Evolutionary conservation across 371 early-diverging fungal genomes (phyloP), one percentile per base, ranked within the genome.

Genomic region (Mortierella sp.): DNA sequence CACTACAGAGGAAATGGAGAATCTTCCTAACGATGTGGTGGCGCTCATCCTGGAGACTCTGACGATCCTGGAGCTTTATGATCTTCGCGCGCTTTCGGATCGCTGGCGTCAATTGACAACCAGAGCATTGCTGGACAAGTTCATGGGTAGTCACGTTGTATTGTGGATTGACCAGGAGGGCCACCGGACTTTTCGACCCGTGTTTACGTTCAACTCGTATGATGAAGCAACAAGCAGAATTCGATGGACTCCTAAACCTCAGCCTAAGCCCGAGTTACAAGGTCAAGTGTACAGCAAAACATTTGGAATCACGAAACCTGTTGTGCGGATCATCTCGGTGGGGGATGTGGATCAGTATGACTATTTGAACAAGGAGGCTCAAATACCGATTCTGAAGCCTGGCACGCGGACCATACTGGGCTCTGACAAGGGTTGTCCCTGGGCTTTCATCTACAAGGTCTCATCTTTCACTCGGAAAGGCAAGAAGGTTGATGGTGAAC

Each of bases 211-310:
- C 59, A 68, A 74, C 21, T 74, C 74, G n/a, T 74, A 67, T 60
- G 74, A 74, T 16, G 74, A 74, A 60, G 74, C 74, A 19, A 74
- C 74, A 5, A 74, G 67, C 60, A 54, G 74, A 21, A 74, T 74
- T 40, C 67, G 74, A 1, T 74, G 74, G 74, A 12, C 60, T 22
- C 67, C 60, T 27, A 62, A 63, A 52, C 68, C 74, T 0, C 39
- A 48, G 25, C n/a, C 39, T n/a, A 62, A 56, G 24, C 64, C 74
- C 25, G 68, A 73, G 51, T 39, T 22, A 19, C 62, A 54, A 6
- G 74, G 74, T 0, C 74, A 74, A 31, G 74, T 74, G 16, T 74
- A 74, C 53, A 74, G 74, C 64, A 74, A 74, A 68, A 74, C 74
- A 4, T 74, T 74, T 74, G 74, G 74, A 7, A 74, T 67, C 39